These are phyloP conservation scores for Physcomitrium patens DNA, from an alignment of 225 moss, liverwort and hornwort species.

Conservation along the genomic window DNA sequence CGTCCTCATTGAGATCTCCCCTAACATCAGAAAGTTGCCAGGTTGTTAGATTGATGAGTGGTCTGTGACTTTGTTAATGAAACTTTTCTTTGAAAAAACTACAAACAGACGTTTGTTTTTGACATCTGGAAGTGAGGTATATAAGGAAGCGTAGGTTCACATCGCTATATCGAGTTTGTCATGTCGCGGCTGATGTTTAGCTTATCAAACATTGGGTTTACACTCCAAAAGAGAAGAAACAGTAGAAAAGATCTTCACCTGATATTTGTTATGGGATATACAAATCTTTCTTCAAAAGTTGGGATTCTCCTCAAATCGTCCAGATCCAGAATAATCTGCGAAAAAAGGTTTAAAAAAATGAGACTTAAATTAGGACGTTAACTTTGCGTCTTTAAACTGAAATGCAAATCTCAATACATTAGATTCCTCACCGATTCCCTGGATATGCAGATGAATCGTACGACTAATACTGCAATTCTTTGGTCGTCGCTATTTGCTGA, in stretches of 20 bases:
- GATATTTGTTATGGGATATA: slow-evolving; percentile 16
- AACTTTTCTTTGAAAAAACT: background rate
- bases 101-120: background rate
- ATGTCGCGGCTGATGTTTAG: background rate
- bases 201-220: background rate
- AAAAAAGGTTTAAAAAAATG: background rate
- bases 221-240: background rate
- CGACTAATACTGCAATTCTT: background rate
- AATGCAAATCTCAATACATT: background rate
- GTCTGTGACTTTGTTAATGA: background rate
- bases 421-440: too few species aligned
- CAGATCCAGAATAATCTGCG: slow-evolving; percentile 65
- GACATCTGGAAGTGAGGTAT: background rate
- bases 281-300: slow-evolving; percentile 45
- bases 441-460: too few species aligned
- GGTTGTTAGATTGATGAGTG: background rate
- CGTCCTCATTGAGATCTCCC: slow-evolving; percentile 50
- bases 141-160: background rate
- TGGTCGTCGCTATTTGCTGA: background rate
- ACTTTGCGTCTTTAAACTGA: background rate
- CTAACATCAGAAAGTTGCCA: slow-evolving; percentile 26
- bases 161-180: background rate
- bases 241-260: slow-evolving; percentile 30
- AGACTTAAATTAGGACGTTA: background rate
- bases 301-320: slow-evolving; percentile 68